phyloP scores from a whole-genome alignment of 1,139 yeast genomes.

The Candida sp. region DNA sequence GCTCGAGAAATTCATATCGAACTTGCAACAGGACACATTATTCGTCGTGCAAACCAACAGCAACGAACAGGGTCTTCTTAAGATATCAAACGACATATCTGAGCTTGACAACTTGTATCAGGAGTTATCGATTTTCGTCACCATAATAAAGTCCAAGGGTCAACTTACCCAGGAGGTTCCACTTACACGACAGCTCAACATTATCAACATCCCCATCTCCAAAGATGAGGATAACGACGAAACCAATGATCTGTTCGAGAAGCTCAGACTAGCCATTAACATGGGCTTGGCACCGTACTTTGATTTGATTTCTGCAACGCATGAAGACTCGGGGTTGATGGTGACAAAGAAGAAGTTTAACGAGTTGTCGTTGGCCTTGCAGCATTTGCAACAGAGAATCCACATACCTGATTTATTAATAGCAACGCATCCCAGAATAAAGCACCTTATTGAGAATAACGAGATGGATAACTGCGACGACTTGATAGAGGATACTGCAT shows the following conservation, averaged over 20 bases:
- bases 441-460: conserved; percentile 24
- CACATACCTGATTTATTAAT: conserved; percentile 68
- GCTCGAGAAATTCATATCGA: conserved; percentile 16
- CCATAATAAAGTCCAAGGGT: conserved; percentile 51
- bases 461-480: conserved; percentile 21
- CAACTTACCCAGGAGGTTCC: conserved; percentile 18
- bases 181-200: conserved; percentile 39
- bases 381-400: conserved; percentile 69
- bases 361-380: conserved; percentile 71
- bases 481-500: conserved; percentile 51
- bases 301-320: conserved; percentile 25
- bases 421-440: conserved; percentile 58
- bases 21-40: conserved; percentile 19
- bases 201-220: conserved; percentile 33
- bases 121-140: conserved; percentile 19
- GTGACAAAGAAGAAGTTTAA: conserved; percentile 64
- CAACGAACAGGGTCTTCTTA: conserved; percentile 5
- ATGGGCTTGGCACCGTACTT: conserved; percentile 45
- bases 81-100: conserved; percentile 13
- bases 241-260: conserved; percentile 45
- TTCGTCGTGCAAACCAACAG: conserved; percentile 13
- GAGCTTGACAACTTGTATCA: conserved; percentile 4
- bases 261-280: conserved; percentile 60
- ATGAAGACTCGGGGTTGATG: conserved; percentile 24
- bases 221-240: conserved; percentile 13